phyloP scores from a whole-genome alignment of 1,284 basidiomycete genomes.

The Anthracocystis panici-leucophaei region DNA sequence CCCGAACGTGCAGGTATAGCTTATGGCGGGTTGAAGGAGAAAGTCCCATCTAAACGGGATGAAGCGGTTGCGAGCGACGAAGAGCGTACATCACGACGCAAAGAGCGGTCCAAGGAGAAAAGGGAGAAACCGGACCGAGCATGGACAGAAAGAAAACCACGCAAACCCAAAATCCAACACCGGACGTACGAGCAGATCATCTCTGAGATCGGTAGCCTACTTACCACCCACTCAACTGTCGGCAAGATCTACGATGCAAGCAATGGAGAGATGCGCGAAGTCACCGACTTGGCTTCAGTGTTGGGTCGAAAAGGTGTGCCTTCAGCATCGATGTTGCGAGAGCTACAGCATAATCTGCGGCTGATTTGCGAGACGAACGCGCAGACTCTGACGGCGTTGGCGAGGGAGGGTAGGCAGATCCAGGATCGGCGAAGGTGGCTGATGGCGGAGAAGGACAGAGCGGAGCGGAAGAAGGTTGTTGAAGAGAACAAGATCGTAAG shows the following conservation, averaged over 20 bases:
- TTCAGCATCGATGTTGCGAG: conserved; percentile 75
- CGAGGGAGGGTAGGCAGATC: conserved; percentile 85
- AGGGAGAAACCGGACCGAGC: conserved; percentile 22
- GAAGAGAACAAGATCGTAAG: conserved; percentile 71
- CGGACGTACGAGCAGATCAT: conserved; percentile 68
- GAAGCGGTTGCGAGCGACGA: conserved; percentile 46
- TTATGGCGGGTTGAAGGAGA: conserved; percentile 67
- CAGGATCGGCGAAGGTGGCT: conserved; percentile 83
- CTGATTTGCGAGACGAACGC: conserved; percentile 86
- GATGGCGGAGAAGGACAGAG: conserved; percentile 75
- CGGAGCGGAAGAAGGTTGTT: conserved; percentile 75
- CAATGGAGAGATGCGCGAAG: conserved; percentile 46
- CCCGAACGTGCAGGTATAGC: conserved; percentile 67
- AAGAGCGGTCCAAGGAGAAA: conserved; percentile 2
- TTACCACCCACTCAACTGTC: conserved; percentile 17
- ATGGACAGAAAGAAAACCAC: conserved; percentile 60
- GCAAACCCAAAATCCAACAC: conserved; percentile 61
- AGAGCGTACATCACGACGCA: conserved; percentile 14
- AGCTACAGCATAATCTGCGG: conserved; percentile 92
- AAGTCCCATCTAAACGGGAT: conserved; percentile 56
- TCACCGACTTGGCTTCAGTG: conserved; percentile 56
- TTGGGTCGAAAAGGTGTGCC: conserved; percentile 38
- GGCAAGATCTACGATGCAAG: conserved; percentile 65
- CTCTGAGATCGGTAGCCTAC: conserved; percentile 49
- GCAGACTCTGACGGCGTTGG: conserved; percentile 85